A percentile compares a stretch with the other conserved stretches of the same genome.
These are phyloP conservation scores for Xanthoconium separans DNA, from an alignment of 1,284 basidiomycete genomes.

Conservation along the genomic window DNA sequence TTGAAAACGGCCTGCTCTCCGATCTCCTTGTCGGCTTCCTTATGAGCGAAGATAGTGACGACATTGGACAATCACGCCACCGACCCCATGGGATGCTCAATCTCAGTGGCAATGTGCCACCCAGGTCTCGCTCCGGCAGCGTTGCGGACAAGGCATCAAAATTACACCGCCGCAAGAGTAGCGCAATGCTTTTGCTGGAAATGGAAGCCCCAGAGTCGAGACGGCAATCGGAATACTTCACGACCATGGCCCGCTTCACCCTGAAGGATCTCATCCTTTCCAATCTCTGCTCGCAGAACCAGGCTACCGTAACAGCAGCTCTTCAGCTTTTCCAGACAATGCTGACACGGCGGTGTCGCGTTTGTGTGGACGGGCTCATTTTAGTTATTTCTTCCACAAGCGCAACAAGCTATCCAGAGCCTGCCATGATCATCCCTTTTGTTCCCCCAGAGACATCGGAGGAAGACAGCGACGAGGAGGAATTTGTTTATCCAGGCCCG, in stretches of 20 bases:
- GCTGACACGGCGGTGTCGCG: constrained; percentile 65
- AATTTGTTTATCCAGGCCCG: constrained; percentile 63
- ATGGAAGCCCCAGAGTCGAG: constrained; percentile 75
- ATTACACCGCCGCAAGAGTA: constrained; percentile 68
- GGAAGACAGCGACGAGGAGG: constrained; percentile 62
- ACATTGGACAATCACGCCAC: constrained; percentile 43
- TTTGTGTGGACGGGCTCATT: constrained; percentile 67
- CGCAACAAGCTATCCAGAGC: constrained; percentile 76
- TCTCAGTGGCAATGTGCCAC: constrained; percentile 39
- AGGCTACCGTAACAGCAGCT: constrained; percentile 68
- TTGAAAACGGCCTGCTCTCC: constrained; percentile 69
- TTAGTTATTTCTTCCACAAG: constrained; percentile 64
- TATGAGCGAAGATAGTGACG: constrained; percentile 79
- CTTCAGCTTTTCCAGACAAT: constrained; percentile 79
- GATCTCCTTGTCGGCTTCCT: constrained; percentile 78
- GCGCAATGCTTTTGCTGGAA: constrained; percentile 80
- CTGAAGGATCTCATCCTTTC: constrained; percentile 84
- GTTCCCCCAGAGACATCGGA: constrained; percentile 12
- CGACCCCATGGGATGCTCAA: constrained; percentile 49
- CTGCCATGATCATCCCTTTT: constrained; percentile 37
- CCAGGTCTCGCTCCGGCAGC: constrained; percentile 31
- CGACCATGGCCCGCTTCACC: constrained; percentile 83
- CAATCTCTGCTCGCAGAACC: constrained; percentile 69
- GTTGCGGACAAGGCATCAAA: constrained; percentile 43
- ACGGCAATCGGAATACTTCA: constrained; percentile 77